A percentile compares a stretch with the other conserved stretches of the same genome.
Conservation (phyloP, 371 early-diverging fungal species). For the Rhizomucor miehei region DNA sequence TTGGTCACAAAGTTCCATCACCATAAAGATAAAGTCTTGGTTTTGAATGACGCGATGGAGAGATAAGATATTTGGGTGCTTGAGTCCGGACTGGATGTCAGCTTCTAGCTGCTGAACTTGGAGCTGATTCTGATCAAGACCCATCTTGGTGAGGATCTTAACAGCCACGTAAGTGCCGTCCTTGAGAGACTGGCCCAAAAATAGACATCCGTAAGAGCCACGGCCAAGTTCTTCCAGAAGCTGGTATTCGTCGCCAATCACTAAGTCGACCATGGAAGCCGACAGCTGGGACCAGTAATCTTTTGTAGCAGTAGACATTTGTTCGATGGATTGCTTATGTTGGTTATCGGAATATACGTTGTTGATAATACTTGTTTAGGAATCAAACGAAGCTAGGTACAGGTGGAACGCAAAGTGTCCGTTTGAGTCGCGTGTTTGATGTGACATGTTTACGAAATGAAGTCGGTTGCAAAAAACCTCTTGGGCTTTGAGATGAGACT, state of each 20-base stretch:
- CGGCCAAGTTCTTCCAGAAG: constrained; percentile 54
- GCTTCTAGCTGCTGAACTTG: constrained; percentile 70
- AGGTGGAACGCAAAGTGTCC: too few species aligned
- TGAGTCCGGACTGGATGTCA: constrained; percentile 62
- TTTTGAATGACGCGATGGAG: constrained; percentile 50
- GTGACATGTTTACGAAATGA: too few species aligned
- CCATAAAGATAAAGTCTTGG: constrained; percentile 41
- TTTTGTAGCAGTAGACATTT: constrained; percentile 8
- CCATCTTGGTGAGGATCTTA: constrained; percentile 66
- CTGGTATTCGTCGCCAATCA: constrained; percentile 29
- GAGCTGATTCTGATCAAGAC: constrained; percentile 57
- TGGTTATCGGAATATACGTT: too few species aligned
- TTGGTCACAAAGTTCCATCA: constrained; percentile 59
- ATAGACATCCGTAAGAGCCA: constrained; percentile 59
- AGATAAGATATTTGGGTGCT: constrained; percentile 63
- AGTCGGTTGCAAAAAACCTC: too few species aligned
- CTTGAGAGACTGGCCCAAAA: constrained; percentile 43
- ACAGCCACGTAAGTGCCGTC: constrained; percentile 52
- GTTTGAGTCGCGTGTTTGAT: too few species aligned
- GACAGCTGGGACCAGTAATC: constrained; percentile 32
- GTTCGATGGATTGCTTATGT: neutral
- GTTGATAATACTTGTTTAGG: too few species aligned
- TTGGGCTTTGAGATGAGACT: too few species aligned
- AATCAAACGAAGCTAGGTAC: too few species aligned
- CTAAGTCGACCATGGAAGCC: constrained; percentile 29